These are phyloP conservation scores for Pseudoscleropodium purum DNA, from an alignment of 225 moss, liverwort and hornwort species.

Conservation along the genomic window DNA sequence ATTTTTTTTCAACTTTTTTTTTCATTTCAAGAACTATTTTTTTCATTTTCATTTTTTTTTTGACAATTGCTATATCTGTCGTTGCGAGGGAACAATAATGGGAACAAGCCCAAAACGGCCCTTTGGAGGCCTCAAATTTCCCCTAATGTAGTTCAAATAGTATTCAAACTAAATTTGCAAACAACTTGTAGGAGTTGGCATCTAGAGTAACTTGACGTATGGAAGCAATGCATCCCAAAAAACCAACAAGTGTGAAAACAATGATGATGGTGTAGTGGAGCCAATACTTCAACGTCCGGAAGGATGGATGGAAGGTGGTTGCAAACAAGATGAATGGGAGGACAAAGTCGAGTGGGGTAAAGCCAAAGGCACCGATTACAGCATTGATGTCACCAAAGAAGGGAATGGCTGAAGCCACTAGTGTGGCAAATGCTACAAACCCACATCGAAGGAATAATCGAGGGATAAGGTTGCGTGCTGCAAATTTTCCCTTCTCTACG, in stretches of 20 bases:
- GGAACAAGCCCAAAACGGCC: too few relatives aligned
- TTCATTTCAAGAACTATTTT: too few relatives aligned
- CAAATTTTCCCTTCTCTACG: neutral
- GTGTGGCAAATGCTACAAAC: neutral
- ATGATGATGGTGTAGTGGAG: neutral
- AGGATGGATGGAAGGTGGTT: neutral
- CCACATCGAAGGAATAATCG: neutral
- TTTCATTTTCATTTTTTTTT: too few relatives aligned
- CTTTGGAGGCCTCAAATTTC: too few relatives aligned
- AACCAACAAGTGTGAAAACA: neutral
- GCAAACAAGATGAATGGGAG: conserved; percentile 3
- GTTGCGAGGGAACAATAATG: too few relatives aligned
- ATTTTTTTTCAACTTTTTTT: too few relatives aligned
- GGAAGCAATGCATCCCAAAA: conserved; percentile 11
- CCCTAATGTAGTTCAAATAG: neutral
- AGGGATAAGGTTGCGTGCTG: neutral
- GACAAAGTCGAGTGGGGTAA: conserved; percentile 18
- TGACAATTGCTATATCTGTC: too few relatives aligned
- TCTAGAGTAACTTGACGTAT: conserved; percentile 4
- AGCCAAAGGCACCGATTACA: conserved; percentile 22
- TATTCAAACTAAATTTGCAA: conserved; percentile 7
- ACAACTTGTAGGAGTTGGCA: conserved; percentile 14
- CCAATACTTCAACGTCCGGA: neutral
- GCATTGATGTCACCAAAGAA: conserved; percentile 16
- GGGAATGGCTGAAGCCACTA: neutral